These are phyloP conservation scores for Amylocystis lapponica DNA, from an alignment of 768 basidiomycete genomes.

Conservation along the genomic window DNA sequence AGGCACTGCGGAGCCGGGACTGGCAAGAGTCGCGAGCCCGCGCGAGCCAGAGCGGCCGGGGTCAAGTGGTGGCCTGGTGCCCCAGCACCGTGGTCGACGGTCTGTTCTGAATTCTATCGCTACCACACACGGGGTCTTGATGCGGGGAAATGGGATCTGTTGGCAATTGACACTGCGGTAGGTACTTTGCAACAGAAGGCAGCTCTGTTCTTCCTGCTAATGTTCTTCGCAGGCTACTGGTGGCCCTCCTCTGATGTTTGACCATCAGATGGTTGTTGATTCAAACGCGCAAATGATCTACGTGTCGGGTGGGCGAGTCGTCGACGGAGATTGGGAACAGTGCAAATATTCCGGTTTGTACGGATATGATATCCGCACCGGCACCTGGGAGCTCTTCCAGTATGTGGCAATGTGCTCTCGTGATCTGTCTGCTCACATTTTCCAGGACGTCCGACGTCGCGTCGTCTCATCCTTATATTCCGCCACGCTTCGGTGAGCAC, in stretches of 20 bases:
- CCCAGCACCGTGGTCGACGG: slow-evolving; percentile 18
- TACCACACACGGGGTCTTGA: slow-evolving; percentile 63
- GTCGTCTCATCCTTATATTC: slow-evolving; percentile 38
- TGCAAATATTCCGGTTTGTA: slow-evolving; percentile 68
- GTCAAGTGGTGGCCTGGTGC: neutral
- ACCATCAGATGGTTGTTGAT: slow-evolving; percentile 81
- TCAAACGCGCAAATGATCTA: slow-evolving; percentile 65
- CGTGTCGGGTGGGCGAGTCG: slow-evolving; percentile 69
- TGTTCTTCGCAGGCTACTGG: slow-evolving; percentile 41
- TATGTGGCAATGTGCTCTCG: slow-evolving; percentile 30
- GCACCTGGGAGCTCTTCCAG: slow-evolving; percentile 67
- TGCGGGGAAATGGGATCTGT: slow-evolving; percentile 65
- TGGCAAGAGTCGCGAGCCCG: too few species aligned
- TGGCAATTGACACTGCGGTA: slow-evolving; percentile 65
- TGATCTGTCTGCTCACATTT: too few species aligned
- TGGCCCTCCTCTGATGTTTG: slow-evolving; percentile 70
- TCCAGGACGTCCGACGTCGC: slow-evolving; percentile 19
- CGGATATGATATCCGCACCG: slow-evolving; percentile 59
- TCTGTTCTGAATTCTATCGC: slow-evolving; percentile 68
- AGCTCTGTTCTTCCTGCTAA: neutral
- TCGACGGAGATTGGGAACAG: slow-evolving; percentile 57
- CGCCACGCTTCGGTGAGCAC: slow-evolving; percentile 53
- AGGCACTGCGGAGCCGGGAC: too few species aligned
- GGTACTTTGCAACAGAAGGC: slow-evolving; percentile 13
- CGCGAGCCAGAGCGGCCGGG: neutral